Evolutionary conservation across 164 flowering plant species (phyloP).

Genomic region (Vitis rupestris): DNA sequence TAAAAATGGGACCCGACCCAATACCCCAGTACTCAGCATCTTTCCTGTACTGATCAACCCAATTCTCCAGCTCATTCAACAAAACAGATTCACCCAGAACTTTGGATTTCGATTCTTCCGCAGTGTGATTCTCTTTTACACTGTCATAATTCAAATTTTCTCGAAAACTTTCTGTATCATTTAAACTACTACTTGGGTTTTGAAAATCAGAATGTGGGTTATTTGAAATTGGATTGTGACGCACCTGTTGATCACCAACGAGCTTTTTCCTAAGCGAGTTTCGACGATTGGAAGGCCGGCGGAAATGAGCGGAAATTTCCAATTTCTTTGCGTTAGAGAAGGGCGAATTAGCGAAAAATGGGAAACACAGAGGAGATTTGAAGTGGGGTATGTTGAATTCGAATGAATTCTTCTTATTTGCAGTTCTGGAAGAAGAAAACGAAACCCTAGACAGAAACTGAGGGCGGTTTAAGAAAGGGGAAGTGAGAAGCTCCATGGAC

Average conservation of each 20-base stretch:
- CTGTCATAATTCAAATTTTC: slow-evolving; percentile 13
- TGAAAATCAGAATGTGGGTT: slow-evolving; percentile 18
- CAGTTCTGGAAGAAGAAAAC: slow-evolving; percentile 10
- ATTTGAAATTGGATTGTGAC: slow-evolving; percentile 19
- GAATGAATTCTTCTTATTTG: slow-evolving; percentile 4
- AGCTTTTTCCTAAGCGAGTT: slow-evolving; percentile 75
- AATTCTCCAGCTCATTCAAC: slow-evolving; percentile 52
- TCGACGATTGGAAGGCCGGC: slow-evolving; percentile 47
- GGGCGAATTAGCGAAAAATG: slow-evolving; percentile 12
- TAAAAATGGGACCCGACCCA: slow-evolving; percentile 70
- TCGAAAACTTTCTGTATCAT: slow-evolving; percentile 7
- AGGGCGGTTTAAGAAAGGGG: slow-evolving; percentile 11
- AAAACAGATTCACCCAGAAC: slow-evolving; percentile 36
- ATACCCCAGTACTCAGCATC: slow-evolving; percentile 74
- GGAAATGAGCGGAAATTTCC: slow-evolving; percentile 48
- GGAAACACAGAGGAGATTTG: slow-evolving; percentile 3
- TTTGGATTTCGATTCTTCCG: slow-evolving; percentile 16
- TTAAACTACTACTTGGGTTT: slow-evolving; percentile 10
- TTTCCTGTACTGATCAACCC: slow-evolving; percentile 67
- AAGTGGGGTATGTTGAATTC: slow-evolving; percentile 12
- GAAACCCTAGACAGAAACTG: slow-evolving; percentile 11
- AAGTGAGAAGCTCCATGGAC: slow-evolving; percentile 36
- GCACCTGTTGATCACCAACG: slow-evolving; percentile 47
- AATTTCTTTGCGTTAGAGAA: slow-evolving; percentile 14
- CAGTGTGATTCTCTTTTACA: slow-evolving; percentile 18